Conservation (phyloP, 768 basidiomycete genomes). For the Suillus fuscotomentosus region DNA sequence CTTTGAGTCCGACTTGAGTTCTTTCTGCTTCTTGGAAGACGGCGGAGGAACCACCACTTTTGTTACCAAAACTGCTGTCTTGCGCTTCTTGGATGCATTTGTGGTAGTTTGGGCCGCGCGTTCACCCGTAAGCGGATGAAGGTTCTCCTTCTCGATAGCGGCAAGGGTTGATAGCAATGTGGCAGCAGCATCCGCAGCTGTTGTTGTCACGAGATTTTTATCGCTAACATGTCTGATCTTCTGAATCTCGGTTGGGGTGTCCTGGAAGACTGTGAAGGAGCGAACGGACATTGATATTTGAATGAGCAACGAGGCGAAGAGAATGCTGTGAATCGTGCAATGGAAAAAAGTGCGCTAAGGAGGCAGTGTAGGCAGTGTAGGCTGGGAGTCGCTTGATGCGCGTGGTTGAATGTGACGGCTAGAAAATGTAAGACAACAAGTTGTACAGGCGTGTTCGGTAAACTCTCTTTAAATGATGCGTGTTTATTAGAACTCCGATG, state of each 20-base stretch:
- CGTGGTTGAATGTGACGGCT: constrained; percentile 31
- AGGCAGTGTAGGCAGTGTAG: constrained; percentile 6
- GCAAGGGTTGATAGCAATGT: constrained; percentile 36
- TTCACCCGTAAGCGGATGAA: constrained; percentile 71
- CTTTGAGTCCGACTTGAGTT: constrained; percentile 50
- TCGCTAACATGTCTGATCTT: constrained; percentile 29
- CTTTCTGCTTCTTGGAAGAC: constrained; percentile 42
- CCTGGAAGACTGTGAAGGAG: constrained; percentile 65
- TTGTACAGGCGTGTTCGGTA: constrained; percentile 21
- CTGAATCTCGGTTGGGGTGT: constrained; percentile 39
- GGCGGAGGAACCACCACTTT: constrained; percentile 39
- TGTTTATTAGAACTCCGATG: constrained; percentile 31
- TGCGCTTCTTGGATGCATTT: constrained; percentile 58
- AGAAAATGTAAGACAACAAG: constrained; percentile 17
- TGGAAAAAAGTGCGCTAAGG: constrained; percentile 7
- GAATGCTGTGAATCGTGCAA: constrained; percentile 4
- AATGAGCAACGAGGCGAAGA: constrained; percentile 10
- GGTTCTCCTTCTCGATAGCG: constrained; percentile 73
- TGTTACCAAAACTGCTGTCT: constrained; percentile 55
- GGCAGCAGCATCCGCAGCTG: constrained; percentile 24
- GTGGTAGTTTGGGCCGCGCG: constrained; percentile 41
- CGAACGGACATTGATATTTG: constrained; percentile 49
- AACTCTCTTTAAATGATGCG: constrained; percentile 26
- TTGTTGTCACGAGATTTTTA: constrained; percentile 20
- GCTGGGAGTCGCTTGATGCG: constrained; percentile 11